phyloP scores from a whole-genome alignment of 2,329 filamentous ascomycete species.

The Pseudogymnoascus sp. region DNA sequence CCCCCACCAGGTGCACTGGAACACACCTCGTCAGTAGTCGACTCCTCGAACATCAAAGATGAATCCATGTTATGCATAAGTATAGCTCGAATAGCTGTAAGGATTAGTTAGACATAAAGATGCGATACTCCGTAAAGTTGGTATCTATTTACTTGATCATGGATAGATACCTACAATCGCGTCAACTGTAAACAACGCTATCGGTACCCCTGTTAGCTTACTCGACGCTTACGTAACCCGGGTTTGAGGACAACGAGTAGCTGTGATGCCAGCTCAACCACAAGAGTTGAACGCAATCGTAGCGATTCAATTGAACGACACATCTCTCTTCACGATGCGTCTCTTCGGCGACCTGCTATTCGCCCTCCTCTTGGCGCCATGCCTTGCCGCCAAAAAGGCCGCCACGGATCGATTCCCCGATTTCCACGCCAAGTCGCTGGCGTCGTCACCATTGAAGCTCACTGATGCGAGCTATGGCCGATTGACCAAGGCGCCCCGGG shows the following conservation, averaged over 20 bases:
- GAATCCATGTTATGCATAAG: constrained; percentile 6
- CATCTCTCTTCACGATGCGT: constrained; percentile 51
- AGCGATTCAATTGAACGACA: constrained; percentile 2
- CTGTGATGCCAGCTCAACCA: constrained; percentile 4
- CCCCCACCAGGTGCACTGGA: not conserved
- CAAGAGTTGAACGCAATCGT: not conserved
- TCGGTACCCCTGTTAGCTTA: constrained; percentile 1
- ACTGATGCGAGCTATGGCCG: constrained; percentile 67
- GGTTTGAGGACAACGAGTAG: constrained; percentile 6
- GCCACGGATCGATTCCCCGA: constrained; percentile 58
- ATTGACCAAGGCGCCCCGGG: constrained; percentile 67
- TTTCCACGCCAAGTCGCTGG: constrained; percentile 60
- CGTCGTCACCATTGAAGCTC: constrained; percentile 64
- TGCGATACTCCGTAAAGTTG: constrained; percentile 5
- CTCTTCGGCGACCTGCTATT: constrained; percentile 56
- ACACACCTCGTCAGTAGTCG: not conserved
- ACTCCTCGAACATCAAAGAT: constrained; percentile 1
- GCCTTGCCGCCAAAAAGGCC: constrained; percentile 57
- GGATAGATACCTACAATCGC: constrained; percentile 10
- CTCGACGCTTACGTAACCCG: not conserved
- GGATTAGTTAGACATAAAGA: not conserved
- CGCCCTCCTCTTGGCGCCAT: constrained; percentile 51
- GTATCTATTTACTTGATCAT: constrained; percentile 8
- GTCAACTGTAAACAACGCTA: constrained; percentile 4
- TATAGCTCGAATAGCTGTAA: constrained; percentile 6